A percentile compares a stretch with the other conserved stretches of the same genome.
Conservation (phyloP, 116 monocot genomes). For the Cymodocea nodosa region DNA sequence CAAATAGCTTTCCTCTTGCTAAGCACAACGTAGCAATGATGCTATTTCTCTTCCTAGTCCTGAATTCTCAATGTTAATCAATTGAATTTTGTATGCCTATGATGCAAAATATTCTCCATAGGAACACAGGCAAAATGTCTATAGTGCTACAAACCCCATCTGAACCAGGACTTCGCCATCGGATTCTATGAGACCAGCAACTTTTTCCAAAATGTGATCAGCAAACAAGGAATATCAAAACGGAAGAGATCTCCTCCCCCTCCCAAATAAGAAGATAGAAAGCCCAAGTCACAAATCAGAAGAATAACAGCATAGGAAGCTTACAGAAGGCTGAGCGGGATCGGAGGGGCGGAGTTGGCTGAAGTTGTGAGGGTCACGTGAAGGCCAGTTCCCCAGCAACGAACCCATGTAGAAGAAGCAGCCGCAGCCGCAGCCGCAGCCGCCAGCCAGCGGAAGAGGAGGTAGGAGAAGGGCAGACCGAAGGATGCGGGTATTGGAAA, state of each 20-base stretch:
- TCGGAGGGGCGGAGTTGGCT: conserved; percentile 73
- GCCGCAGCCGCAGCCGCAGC: too few relatives aligned
- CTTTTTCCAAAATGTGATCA: neutral
- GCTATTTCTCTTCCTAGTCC: too few relatives aligned
- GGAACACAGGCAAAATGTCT: too few relatives aligned
- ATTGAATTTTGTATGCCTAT: too few relatives aligned
- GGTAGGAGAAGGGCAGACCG: too few relatives aligned
- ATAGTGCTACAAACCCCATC: neutral
- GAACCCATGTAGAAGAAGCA: conserved; percentile 31
- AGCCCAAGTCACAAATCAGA: neutral
- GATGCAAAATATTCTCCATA: too few relatives aligned
- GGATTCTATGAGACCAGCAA: neutral
- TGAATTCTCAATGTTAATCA: too few relatives aligned
- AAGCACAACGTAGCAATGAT: too few relatives aligned
- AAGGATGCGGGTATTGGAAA: too few relatives aligned
- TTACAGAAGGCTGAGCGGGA: conserved; percentile 51
- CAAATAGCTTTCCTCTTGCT: too few relatives aligned
- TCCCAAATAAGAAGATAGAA: neutral
- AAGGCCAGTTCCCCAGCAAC: conserved; percentile 68
- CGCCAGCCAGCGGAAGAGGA: too few relatives aligned
- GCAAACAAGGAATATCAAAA: neutral
- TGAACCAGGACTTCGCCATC: neutral
- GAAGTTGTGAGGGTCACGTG: conserved; percentile 77
- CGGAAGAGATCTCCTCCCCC: neutral
- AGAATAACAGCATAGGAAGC: neutral